Evolutionary conservation across 257 asterid genomes (phyloP), one percentile per base, ranked within the genome.

Genomic region (Solanum pinnatisectum): DNA sequence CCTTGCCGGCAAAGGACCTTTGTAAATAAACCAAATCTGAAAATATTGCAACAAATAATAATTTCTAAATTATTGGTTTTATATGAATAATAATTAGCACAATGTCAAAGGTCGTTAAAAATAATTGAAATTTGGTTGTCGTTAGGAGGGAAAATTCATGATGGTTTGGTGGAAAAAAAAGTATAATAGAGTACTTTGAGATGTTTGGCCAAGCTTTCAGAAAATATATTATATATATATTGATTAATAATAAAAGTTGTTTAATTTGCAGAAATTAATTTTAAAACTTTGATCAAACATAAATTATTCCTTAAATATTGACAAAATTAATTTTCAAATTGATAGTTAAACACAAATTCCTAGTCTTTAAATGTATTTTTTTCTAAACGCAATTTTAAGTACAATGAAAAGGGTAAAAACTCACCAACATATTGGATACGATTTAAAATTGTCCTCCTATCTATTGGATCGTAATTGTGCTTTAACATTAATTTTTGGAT

Each of bases 81-180:
- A 25, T 71, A 76, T 36, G 84, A 77, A 73, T 18, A 60, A 36
- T n/a, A n/a, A n/a, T 78, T 30, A 39, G 78, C 77, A 60, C 8
- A 36, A 67, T 39, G 90, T 85, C 90, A 85, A 87, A 78, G 89
- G 88, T 87, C 23, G 90, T 87, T 89, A 67, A 67, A 72, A 59
- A 67, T 74, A 63, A 87, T 87, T 84, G 88, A 85, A 77, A 76
- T 40, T 73, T 78, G 30, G 85, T 37, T 87, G 82, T 72, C 15
- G 33, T 79, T 60, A 16, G 72, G 36, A 16, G 76, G 89, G 40
- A 30, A 84, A 74, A 16, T 84, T 89, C 79, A 68, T 56, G 49
- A 37, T 46, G 87, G 88, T 89, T 89, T 79, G 91, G 90, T 89
- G 88, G 37, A 0, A 52, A 84, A 87, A 67, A 18, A 78, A 78